Evolutionary conservation across 805 yeast species (phyloP), one percentile per base, ranked within the genome.

Genomic region (Kuraishia capsulata): DNA sequence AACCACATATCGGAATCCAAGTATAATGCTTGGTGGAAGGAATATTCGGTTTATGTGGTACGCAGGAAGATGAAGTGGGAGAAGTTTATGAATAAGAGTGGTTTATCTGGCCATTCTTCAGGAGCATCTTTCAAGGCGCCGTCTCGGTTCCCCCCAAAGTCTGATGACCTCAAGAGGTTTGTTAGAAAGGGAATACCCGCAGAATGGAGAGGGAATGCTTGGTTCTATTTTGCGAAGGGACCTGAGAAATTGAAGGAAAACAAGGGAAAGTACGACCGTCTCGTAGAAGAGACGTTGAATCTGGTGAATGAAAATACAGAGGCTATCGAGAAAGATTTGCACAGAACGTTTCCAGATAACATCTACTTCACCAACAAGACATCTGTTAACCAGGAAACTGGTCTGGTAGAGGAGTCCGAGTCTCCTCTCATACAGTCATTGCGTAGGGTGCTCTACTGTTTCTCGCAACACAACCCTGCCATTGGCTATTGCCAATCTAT

Each of bases 401-500:
- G 48, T 3, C 42, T 36, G 3, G 25, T 39, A 4, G 42, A 31
- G 8, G 50, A 54, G 17, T 64, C 57, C 8, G 95, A 86, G 48
- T 71, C 85, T 1, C 71, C 76, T 0, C 63, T 82, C 66, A 73
- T 89, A 30, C 69, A 72, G 42, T 70, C 92, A 1, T 62, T 90
- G 35, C 71, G 97, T 43, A 65, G 96, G 35, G 95, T 90, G 0
- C 65, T 90, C 32, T 70, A 76, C 18, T 87, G 95, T 17, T 90
- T 90, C 56, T 80, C 97, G 2, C 72, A 78, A 11, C 84, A 83
- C 52, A 85, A 79, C 50, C 97, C 97, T 0, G 76, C 79, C 28
- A 85, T 89, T 35, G 98, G 98, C 2, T 92, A 92, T 62, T 92
- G 98, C 59, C 98, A 92, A 56, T 85, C 96, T 13, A 71, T 92